phyloP scores from a whole-genome alignment of 352 stramenopile genomes.

The Phytophthora colocasiae region DNA sequence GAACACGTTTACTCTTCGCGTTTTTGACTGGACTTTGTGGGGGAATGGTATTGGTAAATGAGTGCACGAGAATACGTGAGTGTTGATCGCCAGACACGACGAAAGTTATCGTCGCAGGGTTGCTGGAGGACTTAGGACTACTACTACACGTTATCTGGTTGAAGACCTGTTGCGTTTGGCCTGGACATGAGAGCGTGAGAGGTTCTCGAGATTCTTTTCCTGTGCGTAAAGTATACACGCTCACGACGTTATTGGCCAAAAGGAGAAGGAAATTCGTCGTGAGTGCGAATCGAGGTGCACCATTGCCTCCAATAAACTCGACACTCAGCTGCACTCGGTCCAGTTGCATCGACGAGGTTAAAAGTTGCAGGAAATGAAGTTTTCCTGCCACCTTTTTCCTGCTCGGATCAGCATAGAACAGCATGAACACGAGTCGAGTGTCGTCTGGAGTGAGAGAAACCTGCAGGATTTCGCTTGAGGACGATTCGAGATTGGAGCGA shows the following conservation, averaged over 20 bases:
- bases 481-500: background rate
- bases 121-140: background rate
- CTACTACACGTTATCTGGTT: slow-evolving; percentile 29
- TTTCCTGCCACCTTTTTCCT: slow-evolving; percentile 31
- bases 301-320: slow-evolving; percentile 29
- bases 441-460: slow-evolving; percentile 42
- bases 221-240: slow-evolving; percentile 35
- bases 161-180: slow-evolving; percentile 28
- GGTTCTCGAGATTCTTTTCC: slow-evolving; percentile 30
- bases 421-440: slow-evolving; percentile 51
- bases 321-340: slow-evolving; percentile 37
- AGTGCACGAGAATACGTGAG: slow-evolving; percentile 31
- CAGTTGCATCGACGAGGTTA: slow-evolving; percentile 28
- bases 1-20: slow-evolving; percentile 9
- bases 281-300: slow-evolving; percentile 49
- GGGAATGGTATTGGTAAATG: slow-evolving; percentile 19
- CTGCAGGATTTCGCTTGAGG: slow-evolving; percentile 49
- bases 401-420: slow-evolving; percentile 35
- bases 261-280: slow-evolving; percentile 44
- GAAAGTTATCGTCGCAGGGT: slow-evolving; percentile 25
- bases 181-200: slow-evolving; percentile 25
- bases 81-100: slow-evolving; percentile 34
- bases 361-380: slow-evolving; percentile 48
- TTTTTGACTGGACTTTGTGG: slow-evolving; percentile 13
- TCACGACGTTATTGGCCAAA: slow-evolving; percentile 42